Evolutionary conservation across 2,329 filamentous ascomycete genomes (phyloP), one percentile per base, ranked within the genome.

Genomic region (Paraconiothyrium brasiliense): DNA sequence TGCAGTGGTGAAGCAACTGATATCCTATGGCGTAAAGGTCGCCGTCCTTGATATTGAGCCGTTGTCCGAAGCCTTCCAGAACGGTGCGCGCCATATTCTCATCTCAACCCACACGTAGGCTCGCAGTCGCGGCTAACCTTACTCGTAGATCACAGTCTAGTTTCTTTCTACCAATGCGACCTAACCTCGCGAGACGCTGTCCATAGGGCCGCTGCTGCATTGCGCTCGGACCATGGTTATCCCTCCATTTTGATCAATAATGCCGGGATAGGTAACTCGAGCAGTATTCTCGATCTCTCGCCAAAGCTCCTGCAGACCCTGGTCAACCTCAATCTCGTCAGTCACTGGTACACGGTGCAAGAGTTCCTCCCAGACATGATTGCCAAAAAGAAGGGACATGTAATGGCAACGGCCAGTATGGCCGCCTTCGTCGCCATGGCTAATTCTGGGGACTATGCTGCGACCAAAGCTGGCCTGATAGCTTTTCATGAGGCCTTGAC

Each of bases 281-380:
- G 68, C 57, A 74, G 62, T 6, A 74, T 79, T 51, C 68, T 78
- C 10, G 72, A 78, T 13, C 68, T 72, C 2, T 67, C 72, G 8
- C 63, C 65, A 14, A 67, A 70, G 37, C 66, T 65, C 2, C 59
- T 78, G 16, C 61, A 67, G 22, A 71, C 61, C 22, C 65, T 77
- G 27, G 73, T 79, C 54, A 70, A 76, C 13, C 71, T 78, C 49
- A 79, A 79, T 50, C 57, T 79, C 5, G 59, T 78, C 48, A 77
- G 73, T 51, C 76, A 78, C 43, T 79, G 73, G 73, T 71, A 71
- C 57, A 77, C 73, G 4, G 71, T 79, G 13, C 73, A 77, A 50
- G 75, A 77, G 22, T 78, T 78, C 37, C 65, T 79, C 8, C 76
- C 77, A 43, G 76, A 73, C 57, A 78, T 79, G 77, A 64, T 79